Evolutionary conservation across 495 filamentous ascomycete genomes (phyloP).

Genomic region (Trichoderma virens): DNA sequence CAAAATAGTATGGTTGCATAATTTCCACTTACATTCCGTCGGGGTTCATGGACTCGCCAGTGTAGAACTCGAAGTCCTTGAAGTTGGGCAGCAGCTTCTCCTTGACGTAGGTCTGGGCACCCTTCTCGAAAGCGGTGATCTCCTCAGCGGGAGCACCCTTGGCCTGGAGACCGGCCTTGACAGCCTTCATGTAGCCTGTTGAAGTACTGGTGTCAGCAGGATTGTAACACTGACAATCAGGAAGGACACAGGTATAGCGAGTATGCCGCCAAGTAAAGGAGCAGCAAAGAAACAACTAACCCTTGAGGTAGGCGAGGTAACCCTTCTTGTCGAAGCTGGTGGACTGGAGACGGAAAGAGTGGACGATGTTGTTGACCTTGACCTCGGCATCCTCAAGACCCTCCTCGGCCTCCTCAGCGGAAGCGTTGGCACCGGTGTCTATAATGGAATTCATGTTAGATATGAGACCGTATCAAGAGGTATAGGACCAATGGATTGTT

Average conservation of each 20-base stretch:
- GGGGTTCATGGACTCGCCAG: conserved; percentile 81
- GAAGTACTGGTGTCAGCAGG: neutral
- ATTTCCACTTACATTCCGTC: conserved; percentile 65
- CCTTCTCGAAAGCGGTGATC: conserved; percentile 69
- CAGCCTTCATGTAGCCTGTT: conserved; percentile 80
- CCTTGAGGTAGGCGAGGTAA: conserved; percentile 74
- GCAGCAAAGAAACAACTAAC: conserved; percentile 38
- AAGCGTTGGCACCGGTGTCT: conserved; percentile 96
- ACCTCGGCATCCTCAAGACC: conserved; percentile 56
- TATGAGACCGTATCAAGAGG: conserved; percentile 10
- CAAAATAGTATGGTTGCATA: conserved; percentile 17
- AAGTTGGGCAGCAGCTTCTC: conserved; percentile 76
- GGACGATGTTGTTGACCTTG: conserved; percentile 88
- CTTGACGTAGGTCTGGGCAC: conserved; percentile 60
- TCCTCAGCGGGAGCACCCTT: conserved; percentile 51
- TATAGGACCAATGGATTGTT: neutral
- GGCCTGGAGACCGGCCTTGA: conserved; percentile 61
- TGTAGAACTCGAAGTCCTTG: conserved; percentile 92
- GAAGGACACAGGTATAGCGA: too few relatives aligned
- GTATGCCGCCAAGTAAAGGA: too few relatives aligned
- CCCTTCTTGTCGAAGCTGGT: conserved; percentile 77
- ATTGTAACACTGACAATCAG: neutral
- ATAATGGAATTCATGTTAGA: conserved; percentile 1
- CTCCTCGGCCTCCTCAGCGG: conserved; percentile 81
- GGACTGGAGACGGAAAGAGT: conserved; percentile 80